Conservation (phyloP, 345 rosid genomes). For the Arabis hirsuta region DNA sequence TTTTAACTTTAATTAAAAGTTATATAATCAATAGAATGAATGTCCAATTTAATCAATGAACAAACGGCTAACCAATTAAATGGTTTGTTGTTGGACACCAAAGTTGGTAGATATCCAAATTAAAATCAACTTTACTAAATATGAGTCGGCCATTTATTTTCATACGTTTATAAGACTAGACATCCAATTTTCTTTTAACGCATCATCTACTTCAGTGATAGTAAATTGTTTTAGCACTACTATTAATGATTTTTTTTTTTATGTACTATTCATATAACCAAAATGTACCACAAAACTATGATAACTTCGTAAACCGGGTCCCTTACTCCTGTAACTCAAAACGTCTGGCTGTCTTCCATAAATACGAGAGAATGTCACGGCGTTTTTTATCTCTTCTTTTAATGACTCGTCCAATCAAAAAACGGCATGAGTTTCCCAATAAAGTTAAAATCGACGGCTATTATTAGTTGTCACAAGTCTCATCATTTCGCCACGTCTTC, state of each 20-base stretch:
- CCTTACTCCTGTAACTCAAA: not conserved
- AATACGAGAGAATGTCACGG: constrained; percentile 34
- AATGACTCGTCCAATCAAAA: constrained; percentile 22
- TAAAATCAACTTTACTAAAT: constrained; percentile 1
- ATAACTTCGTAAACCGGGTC: constrained; percentile 19
- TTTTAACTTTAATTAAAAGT: no score
- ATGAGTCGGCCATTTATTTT: constrained; percentile 5
- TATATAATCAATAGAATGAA: no score
- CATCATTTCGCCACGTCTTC: constrained; percentile 30
- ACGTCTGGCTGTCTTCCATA: constrained; percentile 38
- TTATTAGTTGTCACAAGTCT: not conserved
- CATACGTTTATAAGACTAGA: constrained; percentile 25
- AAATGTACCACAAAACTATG: constrained; percentile 21
- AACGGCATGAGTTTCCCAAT: constrained; percentile 15
- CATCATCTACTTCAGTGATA: constrained; percentile 11
- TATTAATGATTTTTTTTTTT: not conserved
- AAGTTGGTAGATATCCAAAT: constrained; percentile 8
- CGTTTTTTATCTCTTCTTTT: not conserved
- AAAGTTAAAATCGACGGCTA: constrained; percentile 32
- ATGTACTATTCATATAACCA: constrained; percentile 20
- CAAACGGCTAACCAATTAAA: constrained; percentile 15
- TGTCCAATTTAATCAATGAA: no score
- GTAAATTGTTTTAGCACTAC: not conserved
- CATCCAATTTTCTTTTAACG: not conserved
- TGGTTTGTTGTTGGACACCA: constrained; percentile 22